Evolutionary conservation across 1,284 basidiomycete genomes (phyloP), one percentile per base, ranked within the genome.

Genomic region (Sporisorium scitamineum): DNA sequence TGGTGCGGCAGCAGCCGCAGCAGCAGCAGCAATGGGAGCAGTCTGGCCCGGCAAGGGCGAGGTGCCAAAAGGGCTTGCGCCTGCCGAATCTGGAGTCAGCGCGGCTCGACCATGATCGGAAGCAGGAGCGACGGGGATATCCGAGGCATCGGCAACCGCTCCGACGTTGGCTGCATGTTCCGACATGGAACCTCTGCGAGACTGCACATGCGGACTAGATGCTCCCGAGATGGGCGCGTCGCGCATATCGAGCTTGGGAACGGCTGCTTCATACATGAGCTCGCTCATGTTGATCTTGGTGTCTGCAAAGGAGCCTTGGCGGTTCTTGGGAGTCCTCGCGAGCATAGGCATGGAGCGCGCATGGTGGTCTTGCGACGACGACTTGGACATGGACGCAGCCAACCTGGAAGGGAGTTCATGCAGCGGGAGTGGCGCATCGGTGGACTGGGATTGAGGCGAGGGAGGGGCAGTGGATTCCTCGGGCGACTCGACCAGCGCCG

Each of bases 241-340:
- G 45, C 63, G 61, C 57, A 74, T 26, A 13, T 73, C 70, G 22
- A 73, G 71, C 54, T 55, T 76, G 6, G 74, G 70, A 24, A 71
- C 41, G 31, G 70, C 67, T 6, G 80, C 81, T 54, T 82, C 81
- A 51, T 74, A 68, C 78, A 82, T 82, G 52, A 82, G 73, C 58
- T 79, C 73, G 60, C 79, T 75, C 79, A 81, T 81, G 62, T 76
- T 81, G 57, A 81, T 70, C 59, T 73, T 76, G 44, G 64, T 71
- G 11, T 63, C 76, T 18, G 69, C 50, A n/a, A 73, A 60, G 14
- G 79, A 79, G 18, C 55, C 32, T 39, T 72, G 79, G 10, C 70
- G 70, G 18, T 42, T 59, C 27, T 64, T 65, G n/a, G 70, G 70
- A 3, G 61, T 60, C 45, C 47, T 62, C 5, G 62, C 61, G 10